A percentile compares a stretch with the other conserved stretches of the same genome.
These are phyloP conservation scores for Corynascus novoguineensis DNA, from an alignment of 495 filamentous ascomycete genomes.

Conservation along the genomic window DNA sequence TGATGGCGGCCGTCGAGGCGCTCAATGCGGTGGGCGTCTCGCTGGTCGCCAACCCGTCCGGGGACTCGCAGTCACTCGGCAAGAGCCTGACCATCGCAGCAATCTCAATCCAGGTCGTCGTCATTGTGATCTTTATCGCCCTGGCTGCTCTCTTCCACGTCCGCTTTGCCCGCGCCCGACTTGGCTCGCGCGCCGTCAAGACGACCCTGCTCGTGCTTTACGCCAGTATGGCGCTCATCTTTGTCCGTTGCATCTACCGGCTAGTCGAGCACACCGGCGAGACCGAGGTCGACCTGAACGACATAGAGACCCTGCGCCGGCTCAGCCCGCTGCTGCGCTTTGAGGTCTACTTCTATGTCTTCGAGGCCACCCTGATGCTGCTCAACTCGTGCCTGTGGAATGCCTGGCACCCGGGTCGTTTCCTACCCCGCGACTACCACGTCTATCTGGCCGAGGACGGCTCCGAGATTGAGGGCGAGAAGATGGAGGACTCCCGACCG, in stretches of 20 bases:
- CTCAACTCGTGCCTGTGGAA: conserved; percentile 33
- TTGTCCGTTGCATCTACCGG: conserved; percentile 31
- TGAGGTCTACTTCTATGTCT: conserved; percentile 34
- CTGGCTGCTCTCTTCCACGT: conserved; percentile 31
- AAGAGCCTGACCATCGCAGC: conserved; percentile 25
- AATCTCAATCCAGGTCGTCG: conserved; percentile 28
- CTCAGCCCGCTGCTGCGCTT: conserved; percentile 32
- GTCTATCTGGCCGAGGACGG: conserved; percentile 29
- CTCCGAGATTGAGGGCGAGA: conserved; percentile 19
- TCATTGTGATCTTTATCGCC: conserved; percentile 25
- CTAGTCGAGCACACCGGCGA: conserved; percentile 30
- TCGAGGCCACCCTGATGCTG: conserved; percentile 34
- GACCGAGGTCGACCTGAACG: conserved; percentile 16
- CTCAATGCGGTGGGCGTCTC: conserved; percentile 32
- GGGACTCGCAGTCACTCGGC: conserved; percentile 16
- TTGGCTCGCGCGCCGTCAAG: conserved; percentile 11
- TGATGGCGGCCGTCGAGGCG: conserved; percentile 29
- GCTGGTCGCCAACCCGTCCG: conserved; percentile 26
- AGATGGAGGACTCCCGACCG: conserved; percentile 19
- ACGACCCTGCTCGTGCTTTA: conserved; percentile 26
- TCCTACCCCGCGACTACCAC: conserved; percentile 22
- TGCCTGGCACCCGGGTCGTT: conserved; percentile 29
- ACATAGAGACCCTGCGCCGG: conserved; percentile 14
- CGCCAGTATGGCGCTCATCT: conserved; percentile 30
- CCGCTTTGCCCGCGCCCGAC: conserved; percentile 20